Base-by-base conservation (phyloP, 2,329 filamentous ascomycete species). In the Aureobasidium pullulans region DNA sequence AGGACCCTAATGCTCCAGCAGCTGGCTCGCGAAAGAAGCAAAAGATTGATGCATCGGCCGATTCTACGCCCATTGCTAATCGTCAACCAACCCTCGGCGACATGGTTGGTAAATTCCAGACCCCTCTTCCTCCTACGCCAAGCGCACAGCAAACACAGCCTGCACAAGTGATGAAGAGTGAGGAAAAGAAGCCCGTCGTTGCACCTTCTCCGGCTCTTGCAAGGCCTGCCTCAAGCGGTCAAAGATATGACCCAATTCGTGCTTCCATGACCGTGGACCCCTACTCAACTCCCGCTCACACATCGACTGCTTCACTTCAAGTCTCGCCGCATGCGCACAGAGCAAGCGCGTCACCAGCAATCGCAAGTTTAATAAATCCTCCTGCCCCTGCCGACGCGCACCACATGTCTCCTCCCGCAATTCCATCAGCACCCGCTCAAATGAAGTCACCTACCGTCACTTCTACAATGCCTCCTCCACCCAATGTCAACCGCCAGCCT, bases 331-430 rank as follows among this genome's bases (percentile, higher is more conserved):
- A 68, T 61, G 73, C 81, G 57, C 87, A 88, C 72, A 84, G 88
- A 58, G 88, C 89, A n/a, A 93, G 89, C 70, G 88, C 88, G 40
- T 96, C 93, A 4, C 92, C 93, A 1, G 93, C 93, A 2, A 96
- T 96, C 65, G 87, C 90, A 6, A 96, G 90, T 73, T 81, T 96
- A 60, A 89, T 96, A 53, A 72, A 66, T 54, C 65, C 66, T n/a
- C 62, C 62, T 66, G 71, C 34, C 69, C 70, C 68, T 69, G 47
- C 62, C 53, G 48, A 63, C 28, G 57, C 62, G 5, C 13, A 23
- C 23, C 23, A 64, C 59, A 72, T 67, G 60, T 60, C 44, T 11
- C 53, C 66, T 50, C 64, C 64, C 32, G 52, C 66, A 32, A 65
- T 66, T 59, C 60, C 63, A 53, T 48, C 57, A n/a, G 62, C 62